Evolutionary conservation across 345 rosid genomes (phyloP).

Genomic region (Crucihimalaya himalaica): DNA sequence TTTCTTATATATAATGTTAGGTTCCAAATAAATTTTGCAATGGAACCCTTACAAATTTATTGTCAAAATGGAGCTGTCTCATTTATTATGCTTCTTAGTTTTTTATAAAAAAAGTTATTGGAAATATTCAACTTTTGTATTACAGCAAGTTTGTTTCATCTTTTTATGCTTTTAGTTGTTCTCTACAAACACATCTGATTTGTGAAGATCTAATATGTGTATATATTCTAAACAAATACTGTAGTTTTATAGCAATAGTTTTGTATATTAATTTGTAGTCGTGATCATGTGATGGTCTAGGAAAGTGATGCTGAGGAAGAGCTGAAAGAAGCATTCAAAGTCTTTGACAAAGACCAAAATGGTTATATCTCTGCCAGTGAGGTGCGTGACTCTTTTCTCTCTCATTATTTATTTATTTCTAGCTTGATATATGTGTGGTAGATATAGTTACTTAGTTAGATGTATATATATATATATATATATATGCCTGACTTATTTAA

Average conservation of each 20-base stretch:
- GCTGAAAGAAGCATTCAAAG: constrained; percentile 62
- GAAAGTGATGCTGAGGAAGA: constrained; percentile 61
- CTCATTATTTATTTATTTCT: not conserved
- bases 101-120: no score
- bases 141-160: not conserved
- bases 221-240: not conserved
- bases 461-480: no score
- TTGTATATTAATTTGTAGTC: not conserved
- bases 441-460: not conserved
- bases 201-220: not conserved
- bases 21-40: no score
- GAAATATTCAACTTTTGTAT: not conserved
- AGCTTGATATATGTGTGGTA: not conserved
- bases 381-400: constrained; percentile 37
- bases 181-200: not conserved
- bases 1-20: no score
- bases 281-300: constrained; percentile 39
- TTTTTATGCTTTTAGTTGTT: not conserved
- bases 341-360: constrained; percentile 71
- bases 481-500: not conserved
- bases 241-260: not conserved
- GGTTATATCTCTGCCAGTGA: constrained; percentile 65
- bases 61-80: constrained; percentile 8
- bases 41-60: no score
- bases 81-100: not conserved